These are phyloP conservation scores for Blastobotrys capitulatus DNA, from an alignment of 1,139 yeast genomes.

Conservation along the genomic window DNA sequence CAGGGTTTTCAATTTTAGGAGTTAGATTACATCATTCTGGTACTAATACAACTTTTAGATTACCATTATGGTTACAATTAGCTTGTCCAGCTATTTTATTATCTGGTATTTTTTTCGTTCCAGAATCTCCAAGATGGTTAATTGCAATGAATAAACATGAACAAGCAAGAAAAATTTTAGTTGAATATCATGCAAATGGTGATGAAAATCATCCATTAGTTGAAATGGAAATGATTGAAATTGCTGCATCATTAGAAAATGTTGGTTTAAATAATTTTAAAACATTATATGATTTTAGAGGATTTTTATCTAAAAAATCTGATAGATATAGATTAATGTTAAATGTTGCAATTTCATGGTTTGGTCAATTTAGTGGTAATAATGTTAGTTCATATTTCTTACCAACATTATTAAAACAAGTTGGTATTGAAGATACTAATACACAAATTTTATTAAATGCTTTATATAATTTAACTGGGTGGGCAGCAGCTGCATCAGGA, in stretches of 20 bases:
- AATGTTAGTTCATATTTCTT: conserved; percentile 20
- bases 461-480: conserved; percentile 13
- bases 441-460: conserved; percentile 17
- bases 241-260: conserved; percentile 17
- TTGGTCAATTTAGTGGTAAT: conserved; percentile 22
- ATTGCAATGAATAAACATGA: conserved; percentile 6
- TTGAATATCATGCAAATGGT: conserved; percentile 12
- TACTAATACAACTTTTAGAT: conserved; percentile 9
- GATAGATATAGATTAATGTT: conserved; percentile 39
- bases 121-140: conserved; percentile 61
- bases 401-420: conserved; percentile 17
- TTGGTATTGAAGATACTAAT: conserved; percentile 18
- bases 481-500: conserved; percentile 17
- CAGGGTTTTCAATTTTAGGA: conserved; percentile 14
- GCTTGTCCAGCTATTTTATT: conserved; percentile 5
- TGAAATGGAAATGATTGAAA: conserved; percentile 23
- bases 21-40: conserved; percentile 8
- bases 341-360: conserved; percentile 26
- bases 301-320: conserved; percentile 35
- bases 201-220: conserved; percentile 16
- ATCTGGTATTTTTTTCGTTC: conserved; percentile 39
- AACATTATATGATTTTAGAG: conserved; percentile 22
- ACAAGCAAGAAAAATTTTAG: conserved; percentile 8
- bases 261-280: conserved; percentile 12
- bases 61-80: conserved; percentile 35